These are phyloP conservation scores for Myotisia sp. DNA, from an alignment of 2,329 filamentous ascomycete genomes.

Conservation along the genomic window DNA sequence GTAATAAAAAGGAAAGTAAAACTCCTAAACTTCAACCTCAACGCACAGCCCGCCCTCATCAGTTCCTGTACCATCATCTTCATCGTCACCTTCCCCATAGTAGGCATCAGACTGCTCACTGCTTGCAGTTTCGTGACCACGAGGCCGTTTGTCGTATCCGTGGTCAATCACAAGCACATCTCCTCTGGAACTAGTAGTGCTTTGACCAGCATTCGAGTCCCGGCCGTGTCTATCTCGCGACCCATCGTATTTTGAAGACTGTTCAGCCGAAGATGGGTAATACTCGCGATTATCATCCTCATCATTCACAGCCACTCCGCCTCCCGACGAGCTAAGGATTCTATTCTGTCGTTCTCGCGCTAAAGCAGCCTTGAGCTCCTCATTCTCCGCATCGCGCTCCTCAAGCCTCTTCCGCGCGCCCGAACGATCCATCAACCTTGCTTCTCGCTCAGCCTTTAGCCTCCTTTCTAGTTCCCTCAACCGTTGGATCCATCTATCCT, in stretches of 20 bases:
- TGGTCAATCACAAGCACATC: constrained; percentile 8
- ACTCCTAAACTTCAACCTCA: constrained; percentile 13
- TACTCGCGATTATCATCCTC: constrained; percentile 1
- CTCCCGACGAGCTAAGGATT: constrained; percentile 1
- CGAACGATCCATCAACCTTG: constrained; percentile 64
- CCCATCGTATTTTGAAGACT: not conserved
- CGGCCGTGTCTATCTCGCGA: constrained; percentile 4
- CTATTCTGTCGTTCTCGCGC: constrained; percentile 40
- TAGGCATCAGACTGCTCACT: constrained; percentile 8
- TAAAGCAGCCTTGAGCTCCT: constrained; percentile 51
- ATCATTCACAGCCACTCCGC: constrained; percentile 3
- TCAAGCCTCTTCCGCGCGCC: constrained; percentile 69
- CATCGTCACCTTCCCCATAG: constrained; percentile 11
- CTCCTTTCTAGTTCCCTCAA: constrained; percentile 77
- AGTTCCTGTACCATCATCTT: constrained; percentile 11
- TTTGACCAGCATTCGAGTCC: constrained; percentile 1
- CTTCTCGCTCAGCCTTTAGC: constrained; percentile 80
- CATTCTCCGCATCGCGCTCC: constrained; percentile 59
- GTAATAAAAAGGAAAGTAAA: constrained; percentile 3
- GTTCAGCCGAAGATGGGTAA: not conserved
- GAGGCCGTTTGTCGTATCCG: constrained; percentile 4
- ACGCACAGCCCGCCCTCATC: constrained; percentile 12
- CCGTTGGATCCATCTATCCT: constrained; percentile 71
- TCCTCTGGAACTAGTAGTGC: constrained; percentile 3
- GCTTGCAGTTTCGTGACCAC: constrained; percentile 1